Evolutionary conservation across 352 stramenopile genomes (phyloP), one percentile per base, ranked within the genome.

Genomic region (Globisporangium okanoganense): DNA sequence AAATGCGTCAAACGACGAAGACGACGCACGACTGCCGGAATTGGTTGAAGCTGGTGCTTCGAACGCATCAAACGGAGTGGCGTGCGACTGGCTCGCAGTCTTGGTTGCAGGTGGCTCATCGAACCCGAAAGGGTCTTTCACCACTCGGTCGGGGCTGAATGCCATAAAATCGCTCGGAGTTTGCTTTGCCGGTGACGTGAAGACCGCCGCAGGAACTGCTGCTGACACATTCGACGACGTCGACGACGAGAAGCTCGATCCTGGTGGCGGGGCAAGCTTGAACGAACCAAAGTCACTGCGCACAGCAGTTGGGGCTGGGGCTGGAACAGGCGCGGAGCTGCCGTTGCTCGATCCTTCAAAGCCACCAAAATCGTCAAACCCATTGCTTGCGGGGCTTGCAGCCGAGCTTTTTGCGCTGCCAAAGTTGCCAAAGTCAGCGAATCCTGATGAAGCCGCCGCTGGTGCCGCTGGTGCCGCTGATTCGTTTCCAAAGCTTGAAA

Each of bases 181-280:
- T 13, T 74, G 67, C 2, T 63, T 48, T 1, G 63, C 44, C 58
- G 52, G 54, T 51, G 65, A 41, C 18, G 65, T 56, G 7, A 58
- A 31, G 10, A 66, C 49, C 22, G 47, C 20, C 0, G 58, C 41
- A 52, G 62, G 33, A 6, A 35, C 33, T 12, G 69, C 33, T 16
- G 69, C 33, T 27, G 59, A 25, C 13, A 60, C 36, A n/a, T 48
- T 69, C 22, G 56, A 62, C 6, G 64, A 58, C 27, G 72, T 64
- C 12, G 73, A 69, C 33, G 71, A 69, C 25, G 71, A 71, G 51
- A 88, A 87, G 38, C 66, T 70, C 1, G 76, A 72, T 27, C 70
- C 75, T 44, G 76, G 78, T 36, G 82, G 84, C 33, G 78, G 82
- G 2, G 79, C 75, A 41, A 93, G 73, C 61, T 83, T 93, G 66